Evolutionary conservation across 768 basidiomycete species (phyloP).

Genomic region (Psilocybe cyanescens): DNA sequence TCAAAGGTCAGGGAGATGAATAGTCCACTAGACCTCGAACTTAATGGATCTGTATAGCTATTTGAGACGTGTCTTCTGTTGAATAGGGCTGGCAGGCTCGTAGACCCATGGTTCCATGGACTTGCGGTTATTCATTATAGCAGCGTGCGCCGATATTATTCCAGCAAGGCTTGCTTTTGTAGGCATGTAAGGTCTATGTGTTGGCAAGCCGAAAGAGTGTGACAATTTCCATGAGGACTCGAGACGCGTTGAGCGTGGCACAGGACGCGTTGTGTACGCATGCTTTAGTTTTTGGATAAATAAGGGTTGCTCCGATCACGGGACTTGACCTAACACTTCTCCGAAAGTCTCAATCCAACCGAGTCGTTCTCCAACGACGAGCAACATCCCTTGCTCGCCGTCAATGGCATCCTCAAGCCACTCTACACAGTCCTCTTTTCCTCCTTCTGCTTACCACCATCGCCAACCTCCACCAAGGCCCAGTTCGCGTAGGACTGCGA

Average conservation of each 20-base stretch:
- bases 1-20: no score
- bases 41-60: no score
- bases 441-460: constrained; percentile 19
- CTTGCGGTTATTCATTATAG: no score
- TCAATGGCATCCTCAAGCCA: constrained; percentile 14
- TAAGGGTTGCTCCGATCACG: constrained; percentile 11
- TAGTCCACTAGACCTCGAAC: no score
- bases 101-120: no score
- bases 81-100: no score
- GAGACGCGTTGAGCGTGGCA: constrained; percentile 3
- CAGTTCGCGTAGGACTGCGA: constrained; percentile 23
- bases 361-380: constrained; percentile 11
- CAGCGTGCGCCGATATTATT: no score
- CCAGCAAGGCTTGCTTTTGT: no score
- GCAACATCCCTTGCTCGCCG: constrained; percentile 13
- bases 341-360: constrained; percentile 7
- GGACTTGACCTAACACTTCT: constrained; percentile 4
- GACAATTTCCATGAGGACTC: neutral
- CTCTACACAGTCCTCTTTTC: constrained; percentile 7
- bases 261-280: constrained; percentile 3
- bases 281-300: neutral
- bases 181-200: no score
- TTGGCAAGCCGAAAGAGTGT: no score
- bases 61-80: no score
- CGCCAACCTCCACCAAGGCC: constrained; percentile 18